Conservation (phyloP, 2,329 filamentous ascomycete genomes). For the Fusarium graminum region DNA sequence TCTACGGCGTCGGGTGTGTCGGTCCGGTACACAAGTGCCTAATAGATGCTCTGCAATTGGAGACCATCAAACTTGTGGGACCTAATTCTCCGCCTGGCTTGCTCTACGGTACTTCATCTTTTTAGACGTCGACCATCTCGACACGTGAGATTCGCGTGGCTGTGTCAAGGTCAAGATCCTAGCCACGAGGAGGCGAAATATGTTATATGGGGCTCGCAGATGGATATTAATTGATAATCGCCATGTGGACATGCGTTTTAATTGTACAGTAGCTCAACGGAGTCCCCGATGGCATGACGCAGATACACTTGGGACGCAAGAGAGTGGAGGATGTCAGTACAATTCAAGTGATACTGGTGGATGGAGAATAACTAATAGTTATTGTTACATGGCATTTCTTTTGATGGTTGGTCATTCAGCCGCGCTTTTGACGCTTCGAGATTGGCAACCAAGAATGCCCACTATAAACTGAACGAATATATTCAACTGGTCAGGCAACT, state of each 20-base stretch:
- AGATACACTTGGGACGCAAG: background rate
- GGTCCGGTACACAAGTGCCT: conserved; percentile 18
- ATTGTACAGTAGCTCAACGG: conserved; percentile 17
- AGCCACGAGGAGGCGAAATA: conserved; percentile 32
- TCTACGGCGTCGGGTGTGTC: conserved; percentile 12
- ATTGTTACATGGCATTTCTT: background rate
- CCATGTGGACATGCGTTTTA: conserved; percentile 28
- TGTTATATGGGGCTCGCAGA: background rate
- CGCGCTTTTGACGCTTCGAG: conserved; percentile 6
- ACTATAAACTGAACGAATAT: conserved; percentile 2
- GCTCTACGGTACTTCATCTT: background rate
- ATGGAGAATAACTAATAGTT: conserved; percentile 3
- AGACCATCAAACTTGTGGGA: conserved; percentile 1
- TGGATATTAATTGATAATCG: conserved; percentile 10
- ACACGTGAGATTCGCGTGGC: conserved; percentile 41
- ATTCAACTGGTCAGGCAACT: conserved; percentile 8
- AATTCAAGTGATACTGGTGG: conserved; percentile 29
- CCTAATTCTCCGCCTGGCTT: background rate
- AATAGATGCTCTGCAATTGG: conserved; percentile 25
- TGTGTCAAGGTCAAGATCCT: conserved; percentile 24
- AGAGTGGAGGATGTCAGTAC: background rate
- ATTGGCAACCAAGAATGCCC: conserved; percentile 14
- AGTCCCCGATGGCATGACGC: conserved; percentile 18
- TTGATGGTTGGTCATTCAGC: conserved; percentile 23
- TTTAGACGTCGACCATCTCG: background rate